Percentiles rank a stretch among this genome's conserved stretches.
Evolutionary conservation across 257 asterid species (phyloP).

Genomic region (Leonotis leonurus): DNA sequence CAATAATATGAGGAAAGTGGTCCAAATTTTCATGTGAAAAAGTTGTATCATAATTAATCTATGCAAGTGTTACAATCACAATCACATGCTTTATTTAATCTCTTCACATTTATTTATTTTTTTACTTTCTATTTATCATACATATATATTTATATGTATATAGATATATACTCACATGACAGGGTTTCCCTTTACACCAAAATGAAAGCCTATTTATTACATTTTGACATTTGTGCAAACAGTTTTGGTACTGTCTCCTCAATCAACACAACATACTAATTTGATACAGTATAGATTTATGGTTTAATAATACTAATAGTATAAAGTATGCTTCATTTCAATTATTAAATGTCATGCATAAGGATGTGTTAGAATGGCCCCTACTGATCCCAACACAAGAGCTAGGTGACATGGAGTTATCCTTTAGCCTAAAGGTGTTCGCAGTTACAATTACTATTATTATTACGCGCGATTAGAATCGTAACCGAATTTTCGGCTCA

Average conservation of each 20-base stretch:
- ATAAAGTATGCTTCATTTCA: too few relatives aligned
- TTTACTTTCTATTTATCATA: too few relatives aligned
- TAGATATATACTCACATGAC: neutral
- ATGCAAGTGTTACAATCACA: slow-evolving; percentile 12
- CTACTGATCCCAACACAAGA: too few relatives aligned
- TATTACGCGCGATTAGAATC: too few relatives aligned
- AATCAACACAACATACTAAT: neutral
- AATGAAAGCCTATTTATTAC: slow-evolving; percentile 1
- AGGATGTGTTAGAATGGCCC: too few relatives aligned
- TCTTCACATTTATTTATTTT: too few relatives aligned
- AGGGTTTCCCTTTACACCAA: neutral
- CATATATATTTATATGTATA: too few relatives aligned
- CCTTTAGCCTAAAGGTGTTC: too few relatives aligned
- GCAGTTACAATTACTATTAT: too few relatives aligned
- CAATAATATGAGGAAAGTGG: slow-evolving; percentile 7
- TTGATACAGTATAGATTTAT: neutral
- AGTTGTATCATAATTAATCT: neutral
- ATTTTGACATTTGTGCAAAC: neutral
- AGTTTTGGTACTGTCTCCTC: neutral
- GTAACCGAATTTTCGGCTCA: too few relatives aligned
- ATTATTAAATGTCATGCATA: too few relatives aligned
- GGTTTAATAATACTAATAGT: neutral
- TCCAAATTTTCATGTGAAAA: slow-evolving; percentile 6
- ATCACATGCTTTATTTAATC: neutral
- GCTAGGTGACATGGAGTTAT: too few relatives aligned